Evolutionary conservation across 192 early-diverging fungal genomes (phyloP).

Genomic region (Coemansia asiatica): DNA sequence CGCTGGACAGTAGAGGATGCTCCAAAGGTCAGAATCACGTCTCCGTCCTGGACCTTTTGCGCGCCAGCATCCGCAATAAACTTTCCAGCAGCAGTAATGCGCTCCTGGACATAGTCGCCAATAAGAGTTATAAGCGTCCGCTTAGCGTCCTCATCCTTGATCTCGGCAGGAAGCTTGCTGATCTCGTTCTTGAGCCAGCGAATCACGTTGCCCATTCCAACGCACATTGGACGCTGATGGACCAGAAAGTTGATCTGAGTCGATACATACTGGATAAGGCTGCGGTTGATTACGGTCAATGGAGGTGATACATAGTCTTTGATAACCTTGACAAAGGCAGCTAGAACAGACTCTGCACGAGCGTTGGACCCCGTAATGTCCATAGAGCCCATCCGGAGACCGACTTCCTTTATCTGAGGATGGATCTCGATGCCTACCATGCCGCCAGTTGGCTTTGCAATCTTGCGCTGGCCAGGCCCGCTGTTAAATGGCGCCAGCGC

Average conservation of each 20-base stretch:
- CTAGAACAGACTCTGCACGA: slow-evolving; percentile 83
- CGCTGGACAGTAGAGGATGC: slow-evolving; percentile 87
- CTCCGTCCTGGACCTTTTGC: slow-evolving; percentile 88
- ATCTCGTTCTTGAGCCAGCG: slow-evolving; percentile 88
- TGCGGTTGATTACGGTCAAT: slow-evolving; percentile 72
- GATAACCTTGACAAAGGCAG: slow-evolving; percentile 85
- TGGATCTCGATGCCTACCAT: slow-evolving; percentile 61
- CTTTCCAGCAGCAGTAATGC: slow-evolving; percentile 79
- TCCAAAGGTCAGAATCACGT: slow-evolving; percentile 89
- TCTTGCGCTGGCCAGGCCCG: slow-evolving; percentile 35
- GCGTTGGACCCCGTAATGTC: slow-evolving; percentile 91
- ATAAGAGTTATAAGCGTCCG: slow-evolving; percentile 69
- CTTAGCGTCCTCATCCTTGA: slow-evolving; percentile 84
- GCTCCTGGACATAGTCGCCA: slow-evolving; percentile 86
- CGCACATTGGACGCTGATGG: slow-evolving; percentile 80
- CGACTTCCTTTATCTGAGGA: slow-evolving; percentile 81
- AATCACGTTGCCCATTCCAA: slow-evolving; percentile 92
- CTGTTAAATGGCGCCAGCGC: slow-evolving; percentile 43
- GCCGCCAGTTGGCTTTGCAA: slow-evolving; percentile 28
- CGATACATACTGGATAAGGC: slow-evolving; percentile 78
- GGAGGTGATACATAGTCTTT: slow-evolving; percentile 87
- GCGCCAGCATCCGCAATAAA: slow-evolving; percentile 78
- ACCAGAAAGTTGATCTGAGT: slow-evolving; percentile 90
- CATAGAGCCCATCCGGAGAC: slow-evolving; percentile 82
- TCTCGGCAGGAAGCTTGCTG: slow-evolving; percentile 68